These are phyloP conservation scores for Moesziomyces parantarcticus DNA, from an alignment of 1,284 basidiomycete genomes.

Conservation along the genomic window DNA sequence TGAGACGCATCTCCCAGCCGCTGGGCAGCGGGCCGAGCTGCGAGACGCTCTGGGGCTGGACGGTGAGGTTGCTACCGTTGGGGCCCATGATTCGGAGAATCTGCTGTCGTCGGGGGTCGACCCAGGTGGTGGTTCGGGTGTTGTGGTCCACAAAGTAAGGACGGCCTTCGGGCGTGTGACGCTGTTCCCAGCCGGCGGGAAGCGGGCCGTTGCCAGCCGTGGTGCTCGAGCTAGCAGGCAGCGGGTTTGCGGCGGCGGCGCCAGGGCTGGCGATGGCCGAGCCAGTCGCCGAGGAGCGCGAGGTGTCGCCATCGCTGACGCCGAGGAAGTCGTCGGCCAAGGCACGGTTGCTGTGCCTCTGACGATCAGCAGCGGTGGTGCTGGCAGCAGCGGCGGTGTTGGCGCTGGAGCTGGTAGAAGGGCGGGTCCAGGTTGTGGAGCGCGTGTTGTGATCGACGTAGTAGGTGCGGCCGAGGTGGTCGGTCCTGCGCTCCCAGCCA, in stretches of 20 bases:
- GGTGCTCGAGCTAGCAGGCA: slow-evolving; percentile 70
- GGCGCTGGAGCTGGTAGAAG: slow-evolving; percentile 50
- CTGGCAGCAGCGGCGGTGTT: slow-evolving; percentile 55
- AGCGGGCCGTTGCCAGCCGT: slow-evolving; percentile 83
- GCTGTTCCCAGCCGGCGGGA: slow-evolving; percentile 97
- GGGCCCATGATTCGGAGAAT: slow-evolving; percentile 87
- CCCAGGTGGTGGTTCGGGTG: slow-evolving; percentile 97
- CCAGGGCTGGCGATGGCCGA: slow-evolving; percentile 31
- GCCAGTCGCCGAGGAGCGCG: slow-evolving; percentile 35
- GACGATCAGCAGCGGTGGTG: slow-evolving; percentile 61
- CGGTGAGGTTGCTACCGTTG: slow-evolving; percentile 79
- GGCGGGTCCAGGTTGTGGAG: slow-evolving; percentile 88
- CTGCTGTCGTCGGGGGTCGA: slow-evolving; percentile 90
- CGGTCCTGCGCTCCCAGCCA: slow-evolving; percentile 93
- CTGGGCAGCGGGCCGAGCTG: slow-evolving; percentile 94
- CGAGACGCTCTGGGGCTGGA: slow-evolving; percentile 82
- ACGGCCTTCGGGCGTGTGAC: slow-evolving; percentile 94
- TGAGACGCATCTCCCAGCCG: slow-evolving; percentile 97
- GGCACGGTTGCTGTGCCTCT: slow-evolving; percentile 63
- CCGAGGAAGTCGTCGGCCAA: slow-evolving; percentile 68
- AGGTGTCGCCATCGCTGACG: slow-evolving; percentile 55
- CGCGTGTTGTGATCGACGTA: slow-evolving; percentile 83
- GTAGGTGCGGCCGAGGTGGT: slow-evolving; percentile 87
- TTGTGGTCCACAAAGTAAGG: slow-evolving; percentile 95
- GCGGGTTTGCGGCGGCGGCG: slow-evolving; percentile 34